Evolutionary conservation across 805 yeast species (phyloP), one percentile per base, ranked within the genome.

Genomic region (Sugiyamaella mastotermitis): DNA sequence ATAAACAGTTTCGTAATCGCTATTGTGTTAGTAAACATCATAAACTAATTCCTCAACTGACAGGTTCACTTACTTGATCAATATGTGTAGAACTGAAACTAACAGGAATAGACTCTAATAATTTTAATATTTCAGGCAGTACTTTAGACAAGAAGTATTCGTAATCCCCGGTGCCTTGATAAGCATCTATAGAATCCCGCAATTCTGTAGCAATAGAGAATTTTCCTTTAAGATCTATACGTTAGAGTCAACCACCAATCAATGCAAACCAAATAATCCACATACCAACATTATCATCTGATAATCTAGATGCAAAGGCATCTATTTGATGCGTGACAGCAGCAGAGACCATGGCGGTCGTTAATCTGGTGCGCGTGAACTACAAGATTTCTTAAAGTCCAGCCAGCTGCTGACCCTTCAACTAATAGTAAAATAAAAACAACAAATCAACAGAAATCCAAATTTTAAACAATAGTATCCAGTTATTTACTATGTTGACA

Each of bases 111-210:
- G 69, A 64, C 26, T 79, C 70, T 48, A 90, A 65, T 32, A 79
- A 71, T 36, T 69, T 65, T 39, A 82, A 59, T 48, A 87, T 75
- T 10, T 79, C 71, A 1, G 95, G 95, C 35, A 88, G 60, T 50
- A 86, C 60, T 46, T 71, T 73, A 41, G 76, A 68, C 31, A 88
- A 65, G 52, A 87, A 86, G 51, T 74, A 71, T 43, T 81, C 87
- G 58, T 87, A 86, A 50, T 88, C 97, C 16, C 77, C 76, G 3
- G 86, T 74, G 7, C 85, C 82, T 45, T 81, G 81, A 60, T 83
- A 82, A 2, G 86, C 73, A 55, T 90, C 97, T 29, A 87, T 71
- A 58, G 86, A 75, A 59, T 90, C 97, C 43, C 92, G 73, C 31
- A 90, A 66, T 58, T 90, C 97, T 3, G 87, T 77, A 29, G 86